Conservation (phyloP, 2,329 filamentous ascomycete species). For the Periconia sp. region DNA sequence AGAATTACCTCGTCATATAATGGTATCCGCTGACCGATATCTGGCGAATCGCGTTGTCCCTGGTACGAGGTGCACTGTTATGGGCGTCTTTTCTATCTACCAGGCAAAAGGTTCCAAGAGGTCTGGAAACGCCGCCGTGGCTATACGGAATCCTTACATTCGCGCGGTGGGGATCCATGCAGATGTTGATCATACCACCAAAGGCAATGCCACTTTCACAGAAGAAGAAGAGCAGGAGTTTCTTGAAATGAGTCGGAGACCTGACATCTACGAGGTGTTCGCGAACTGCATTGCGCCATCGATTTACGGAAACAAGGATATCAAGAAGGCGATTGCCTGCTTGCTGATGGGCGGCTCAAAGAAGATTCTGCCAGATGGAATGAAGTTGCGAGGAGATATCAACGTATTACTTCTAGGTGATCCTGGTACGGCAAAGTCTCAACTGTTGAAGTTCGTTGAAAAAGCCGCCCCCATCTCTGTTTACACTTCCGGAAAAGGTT, state of each 20-base stretch:
- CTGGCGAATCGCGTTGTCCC: slow-evolving; percentile 94
- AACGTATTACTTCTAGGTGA: slow-evolving; percentile 96
- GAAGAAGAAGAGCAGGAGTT: slow-evolving; percentile 99
- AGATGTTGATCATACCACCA: slow-evolving; percentile 85
- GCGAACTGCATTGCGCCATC: slow-evolving; percentile 92
- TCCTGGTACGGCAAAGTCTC: slow-evolving; percentile 96
- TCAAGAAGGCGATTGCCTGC: slow-evolving; percentile 97
- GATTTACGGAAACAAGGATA: slow-evolving; percentile 93
- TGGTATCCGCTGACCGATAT: slow-evolving; percentile 95
- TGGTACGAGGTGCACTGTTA: slow-evolving; percentile 90
- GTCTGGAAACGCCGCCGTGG: slow-evolving; percentile 76
- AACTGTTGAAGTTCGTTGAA: slow-evolving; percentile 95
- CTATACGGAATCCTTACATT: slow-evolving; percentile 93
- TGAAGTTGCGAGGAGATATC: slow-evolving; percentile 96
- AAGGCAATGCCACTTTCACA: slow-evolving; percentile 79
- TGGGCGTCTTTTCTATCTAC: slow-evolving; percentile 98
- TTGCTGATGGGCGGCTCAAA: slow-evolving; percentile 92
- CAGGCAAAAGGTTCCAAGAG: slow-evolving; percentile 87
- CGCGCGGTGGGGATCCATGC: slow-evolving; percentile 90
- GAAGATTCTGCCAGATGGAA: slow-evolving; percentile 95
- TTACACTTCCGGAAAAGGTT: slow-evolving; percentile 98
- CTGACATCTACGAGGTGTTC: slow-evolving; percentile 90
- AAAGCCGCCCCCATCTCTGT: slow-evolving; percentile 96
- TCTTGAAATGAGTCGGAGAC: slow-evolving; percentile 81
- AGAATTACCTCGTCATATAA: slow-evolving; percentile 89